Evolutionary conservation across 306 rosid species (phyloP).

Genomic region (Coriaria nepalensis): DNA sequence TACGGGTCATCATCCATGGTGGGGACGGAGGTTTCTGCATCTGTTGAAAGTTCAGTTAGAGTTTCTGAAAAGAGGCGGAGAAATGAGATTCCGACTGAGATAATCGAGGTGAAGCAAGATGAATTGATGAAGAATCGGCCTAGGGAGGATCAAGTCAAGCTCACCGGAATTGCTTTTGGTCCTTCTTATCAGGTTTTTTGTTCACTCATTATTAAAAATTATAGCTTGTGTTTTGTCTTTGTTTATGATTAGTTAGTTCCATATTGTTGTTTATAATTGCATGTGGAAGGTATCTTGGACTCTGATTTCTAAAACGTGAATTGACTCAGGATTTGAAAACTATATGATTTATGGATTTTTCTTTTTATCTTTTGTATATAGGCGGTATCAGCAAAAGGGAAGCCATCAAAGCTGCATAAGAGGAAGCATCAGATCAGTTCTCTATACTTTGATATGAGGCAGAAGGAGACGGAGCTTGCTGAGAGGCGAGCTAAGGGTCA

Average conservation of each 20-base stretch:
- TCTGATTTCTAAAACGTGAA: no score
- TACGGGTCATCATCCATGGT: constrained; percentile 20
- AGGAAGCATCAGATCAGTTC: constrained; percentile 97
- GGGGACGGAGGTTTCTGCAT: constrained; percentile 18
- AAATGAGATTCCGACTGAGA: constrained; percentile 53
- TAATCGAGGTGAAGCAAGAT: constrained; percentile 85
- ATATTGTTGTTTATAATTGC: background rate
- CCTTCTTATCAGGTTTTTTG: constrained; percentile 70
- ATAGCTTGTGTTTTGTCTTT: constrained; percentile 4
- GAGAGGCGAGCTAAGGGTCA: constrained; percentile 83
- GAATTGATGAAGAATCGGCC: constrained; percentile 90
- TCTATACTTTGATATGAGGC: constrained; percentile 69
- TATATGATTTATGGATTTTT: background rate
- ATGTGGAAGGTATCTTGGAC: background rate
- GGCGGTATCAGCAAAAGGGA: constrained; percentile 74
- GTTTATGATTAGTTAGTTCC: background rate
- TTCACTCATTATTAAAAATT: background rate
- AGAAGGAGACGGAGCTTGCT: constrained; percentile 65
- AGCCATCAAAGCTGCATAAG: constrained; percentile 80
- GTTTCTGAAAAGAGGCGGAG: constrained; percentile 59
- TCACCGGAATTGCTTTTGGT: constrained; percentile 81
- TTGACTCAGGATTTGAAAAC: no score
- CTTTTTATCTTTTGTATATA: constrained; percentile 8
- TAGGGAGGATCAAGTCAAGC: constrained; percentile 75
- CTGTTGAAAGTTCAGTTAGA: constrained; percentile 16